Base-by-base conservation (phyloP, 495 filamentous ascomycete species). In the Parathielavia hyrcaniae region DNA sequence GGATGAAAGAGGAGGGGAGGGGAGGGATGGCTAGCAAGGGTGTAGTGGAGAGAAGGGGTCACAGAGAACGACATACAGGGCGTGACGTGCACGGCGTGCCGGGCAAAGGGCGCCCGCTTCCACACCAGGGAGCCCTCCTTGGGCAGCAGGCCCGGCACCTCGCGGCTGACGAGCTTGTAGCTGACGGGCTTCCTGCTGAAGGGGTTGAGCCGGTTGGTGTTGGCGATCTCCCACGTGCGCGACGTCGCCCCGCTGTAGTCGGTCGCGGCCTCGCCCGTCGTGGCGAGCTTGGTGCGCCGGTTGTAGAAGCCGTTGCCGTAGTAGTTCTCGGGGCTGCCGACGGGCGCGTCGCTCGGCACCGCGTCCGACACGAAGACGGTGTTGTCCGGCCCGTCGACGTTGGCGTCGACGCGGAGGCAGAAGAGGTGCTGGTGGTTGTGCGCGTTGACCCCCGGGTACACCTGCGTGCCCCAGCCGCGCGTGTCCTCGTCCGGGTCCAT, bases 381-480 rank as follows among this genome's bases (percentile, higher is more conserved):
- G 71, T 96, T 97, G 58, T 83, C 76, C 1, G 84, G 83, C 0
- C 92, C 92, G 67, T 97, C 92, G 62, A 97, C 83, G 60, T 92
- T 91, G 20, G 92, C 84, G 66, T 97, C 89, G 23, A 96, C 72
- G 13, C 92, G 89, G 22, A 97, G 77, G 68, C 90, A 96, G 81
- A 97, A 97, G 32, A 97, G 78, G 70, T 97, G 92, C 73, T 97
- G 90, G 73, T 97, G 92, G 75, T 96, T 96, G 63, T 86, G 84
- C 5, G 84, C 83, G 39, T 77, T 74, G 53, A 79, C 74, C 5
- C 73, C 70, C 57, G 66, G 59, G 55, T 48, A 95, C 22, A 97
- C 92, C 63, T 95, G 86, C 8, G 91, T 97, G 54, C 92, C 92
- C 88, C 89, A 97, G 56, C 90, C 90, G 16, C 88, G 73, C 10